Percentiles rank a stretch among this genome's conserved stretches.
Conservation (phyloP, 345 rosid species). For the Salix brachista region DNA sequence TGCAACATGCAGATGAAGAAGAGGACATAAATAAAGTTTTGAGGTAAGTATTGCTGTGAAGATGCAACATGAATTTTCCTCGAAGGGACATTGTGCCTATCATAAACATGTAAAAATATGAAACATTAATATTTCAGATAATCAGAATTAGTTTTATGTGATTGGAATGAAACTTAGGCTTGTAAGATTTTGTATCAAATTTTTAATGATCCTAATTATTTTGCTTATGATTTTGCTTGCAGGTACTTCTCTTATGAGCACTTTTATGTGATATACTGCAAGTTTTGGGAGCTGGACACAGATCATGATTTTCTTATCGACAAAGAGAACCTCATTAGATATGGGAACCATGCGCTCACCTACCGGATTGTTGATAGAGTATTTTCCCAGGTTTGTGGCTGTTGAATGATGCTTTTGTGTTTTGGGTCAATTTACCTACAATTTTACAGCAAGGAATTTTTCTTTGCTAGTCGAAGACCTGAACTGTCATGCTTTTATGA, state of each 20-base stretch:
- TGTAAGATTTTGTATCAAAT: neutral
- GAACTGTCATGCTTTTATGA: neutral
- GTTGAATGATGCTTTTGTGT: conserved; percentile 15
- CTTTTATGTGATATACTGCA: conserved; percentile 96
- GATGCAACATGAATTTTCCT: conserved; percentile 7
- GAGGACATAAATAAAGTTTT: conserved; percentile 96
- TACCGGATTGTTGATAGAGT: conserved; percentile 88
- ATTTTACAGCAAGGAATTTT: neutral
- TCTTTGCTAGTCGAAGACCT: neutral
- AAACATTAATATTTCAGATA: neutral
- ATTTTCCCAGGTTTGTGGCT: conserved; percentile 80
- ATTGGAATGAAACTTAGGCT: neutral
- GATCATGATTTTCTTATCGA: conserved; percentile 98
- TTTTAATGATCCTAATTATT: neutral
- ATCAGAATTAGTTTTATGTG: neutral
- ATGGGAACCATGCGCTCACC: conserved; percentile 96
- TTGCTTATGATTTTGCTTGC: conserved; percentile 14
- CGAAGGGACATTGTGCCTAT: neutral
- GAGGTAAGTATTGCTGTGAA: conserved; percentile 44
- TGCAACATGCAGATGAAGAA: conserved; percentile 96
- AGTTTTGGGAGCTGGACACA: conserved; percentile 98
- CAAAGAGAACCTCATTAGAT: conserved; percentile 94
- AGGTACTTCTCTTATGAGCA: conserved; percentile 97
- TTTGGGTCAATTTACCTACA: conserved; percentile 4
- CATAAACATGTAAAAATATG: conserved; percentile 10